These are phyloP conservation scores for Suhomyces yuchorum DNA, from an alignment of 1,139 yeast genomes.

Conservation along the genomic window DNA sequence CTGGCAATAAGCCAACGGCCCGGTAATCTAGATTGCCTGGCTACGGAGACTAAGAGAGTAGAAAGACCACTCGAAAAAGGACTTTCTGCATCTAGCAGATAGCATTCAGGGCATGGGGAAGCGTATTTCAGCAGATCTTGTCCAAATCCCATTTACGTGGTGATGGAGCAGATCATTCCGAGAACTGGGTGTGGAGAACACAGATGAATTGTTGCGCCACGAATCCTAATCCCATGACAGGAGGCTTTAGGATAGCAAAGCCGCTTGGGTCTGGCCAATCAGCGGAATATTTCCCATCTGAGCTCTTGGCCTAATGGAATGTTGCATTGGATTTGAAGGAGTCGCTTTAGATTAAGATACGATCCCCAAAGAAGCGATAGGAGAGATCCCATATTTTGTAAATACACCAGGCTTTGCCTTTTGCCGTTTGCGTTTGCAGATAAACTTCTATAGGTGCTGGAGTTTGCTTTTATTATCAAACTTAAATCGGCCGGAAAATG, in stretches of 20 bases:
- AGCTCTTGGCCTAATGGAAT: background rate
- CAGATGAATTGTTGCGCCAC: background rate
- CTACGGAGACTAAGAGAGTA: too few relatives aligned
- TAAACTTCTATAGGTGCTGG: too few relatives aligned
- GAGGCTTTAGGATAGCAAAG: background rate
- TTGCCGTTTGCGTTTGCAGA: too few relatives aligned
- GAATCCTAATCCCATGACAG: background rate
- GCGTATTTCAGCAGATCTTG: background rate
- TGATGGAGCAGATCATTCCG: background rate
- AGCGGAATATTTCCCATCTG: background rate
- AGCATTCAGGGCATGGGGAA: background rate
- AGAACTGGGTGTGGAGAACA: background rate
- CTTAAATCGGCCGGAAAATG: background rate
- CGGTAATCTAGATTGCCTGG: background rate
- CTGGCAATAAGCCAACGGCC: background rate
- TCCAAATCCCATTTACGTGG: background rate
- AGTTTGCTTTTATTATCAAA: too few relatives aligned
- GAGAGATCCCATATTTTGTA: too few relatives aligned
- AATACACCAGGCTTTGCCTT: too few relatives aligned
- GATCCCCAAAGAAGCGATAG: too few relatives aligned
- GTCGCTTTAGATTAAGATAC: too few relatives aligned
- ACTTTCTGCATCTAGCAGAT: background rate
- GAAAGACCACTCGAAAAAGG: background rate
- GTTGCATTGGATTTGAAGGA: background rate
- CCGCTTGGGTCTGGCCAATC: background rate